These are phyloP conservation scores for Pseudomonodictys pantanalensis DNA, from an alignment of 495 filamentous ascomycete genomes.

Conservation along the genomic window DNA sequence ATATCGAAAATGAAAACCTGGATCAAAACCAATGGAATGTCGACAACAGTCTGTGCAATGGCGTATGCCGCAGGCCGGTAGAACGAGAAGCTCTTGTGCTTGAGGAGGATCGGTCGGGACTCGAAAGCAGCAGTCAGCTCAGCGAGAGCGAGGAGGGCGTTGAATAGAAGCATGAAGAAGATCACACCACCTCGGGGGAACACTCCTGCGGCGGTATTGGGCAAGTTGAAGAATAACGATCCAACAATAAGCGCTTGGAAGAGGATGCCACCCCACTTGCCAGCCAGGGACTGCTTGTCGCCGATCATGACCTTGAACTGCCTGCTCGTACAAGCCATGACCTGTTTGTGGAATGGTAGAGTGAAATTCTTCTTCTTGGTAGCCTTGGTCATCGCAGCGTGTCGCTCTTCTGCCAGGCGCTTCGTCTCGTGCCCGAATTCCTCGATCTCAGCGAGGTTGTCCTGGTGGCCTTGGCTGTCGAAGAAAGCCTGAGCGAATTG, in stretches of 20 bases:
- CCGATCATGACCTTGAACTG: conserved; percentile 66
- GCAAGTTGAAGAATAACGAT: conserved; percentile 70
- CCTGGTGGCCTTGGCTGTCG: conserved; percentile 43
- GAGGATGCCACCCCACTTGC: conserved; percentile 59
- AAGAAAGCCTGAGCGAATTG: conserved; percentile 57
- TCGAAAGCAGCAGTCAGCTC: conserved; percentile 71
- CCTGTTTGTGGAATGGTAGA: conserved; percentile 64
- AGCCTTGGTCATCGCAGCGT: conserved; percentile 46
- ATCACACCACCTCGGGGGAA: conserved; percentile 59
- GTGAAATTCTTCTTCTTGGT: conserved; percentile 66
- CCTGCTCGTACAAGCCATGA: conserved; percentile 62
- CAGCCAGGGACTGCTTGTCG: conserved; percentile 52
- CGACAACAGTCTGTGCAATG: conserved; percentile 72
- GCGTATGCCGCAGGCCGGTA: conserved; percentile 78
- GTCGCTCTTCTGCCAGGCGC: conserved; percentile 47
- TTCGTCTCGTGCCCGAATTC: conserved; percentile 54
- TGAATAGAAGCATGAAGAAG: conserved; percentile 80
- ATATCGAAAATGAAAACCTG: conserved; percentile 71
- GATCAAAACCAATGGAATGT: conserved; percentile 67
- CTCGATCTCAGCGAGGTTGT: conserved; percentile 39
- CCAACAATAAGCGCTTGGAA: conserved; percentile 76
- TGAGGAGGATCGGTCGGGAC: conserved; percentile 70
- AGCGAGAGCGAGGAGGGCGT: conserved; percentile 71
- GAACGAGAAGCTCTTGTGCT: conserved; percentile 82
- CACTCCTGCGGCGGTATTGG: conserved; percentile 54